Percentiles rank a stretch among this genome's conserved stretches.
Evolutionary conservation across 371 early-diverging fungal genomes (phyloP).

Genomic region (Apophysomyces elegans): DNA sequence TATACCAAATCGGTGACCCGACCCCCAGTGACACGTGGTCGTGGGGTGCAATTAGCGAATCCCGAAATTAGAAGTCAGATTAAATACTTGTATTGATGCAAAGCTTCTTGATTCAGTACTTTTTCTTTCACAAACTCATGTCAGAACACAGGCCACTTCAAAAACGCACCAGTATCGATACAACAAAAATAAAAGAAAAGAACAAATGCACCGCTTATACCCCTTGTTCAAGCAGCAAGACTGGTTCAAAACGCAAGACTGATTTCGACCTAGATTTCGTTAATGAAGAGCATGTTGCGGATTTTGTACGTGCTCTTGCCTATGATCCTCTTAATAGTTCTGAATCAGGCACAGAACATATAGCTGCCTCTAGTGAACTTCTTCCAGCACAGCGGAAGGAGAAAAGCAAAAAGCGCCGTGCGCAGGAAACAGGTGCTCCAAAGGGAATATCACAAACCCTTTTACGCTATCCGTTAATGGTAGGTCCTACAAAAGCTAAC

Average conservation of each 20-base stretch:
- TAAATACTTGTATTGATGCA: too few species aligned
- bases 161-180: constrained; percentile 10
- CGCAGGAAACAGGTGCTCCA: constrained; percentile 41
- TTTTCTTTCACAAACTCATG: background rate
- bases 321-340: constrained; percentile 39
- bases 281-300: constrained; percentile 55
- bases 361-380: constrained; percentile 55
- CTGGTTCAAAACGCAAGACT: background rate
- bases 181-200: background rate
- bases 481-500: constrained; percentile 27
- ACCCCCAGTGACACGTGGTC: too few species aligned
- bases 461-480: constrained; percentile 66
- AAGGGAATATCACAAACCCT: constrained; percentile 57
- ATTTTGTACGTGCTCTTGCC: constrained; percentile 53
- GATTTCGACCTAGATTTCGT: constrained; percentile 45
- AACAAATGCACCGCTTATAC: background rate
- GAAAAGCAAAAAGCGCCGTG: constrained; percentile 27
- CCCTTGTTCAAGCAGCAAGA: background rate
- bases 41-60: too few species aligned
- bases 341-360: constrained; percentile 51
- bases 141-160: background rate
- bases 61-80: too few species aligned
- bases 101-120: background rate
- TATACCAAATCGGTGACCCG: too few species aligned
- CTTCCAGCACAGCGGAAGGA: constrained; percentile 41